These are phyloP conservation scores for Aspergillus neoniger DNA, from an alignment of 2,329 filamentous ascomycete species.

Conservation along the genomic window DNA sequence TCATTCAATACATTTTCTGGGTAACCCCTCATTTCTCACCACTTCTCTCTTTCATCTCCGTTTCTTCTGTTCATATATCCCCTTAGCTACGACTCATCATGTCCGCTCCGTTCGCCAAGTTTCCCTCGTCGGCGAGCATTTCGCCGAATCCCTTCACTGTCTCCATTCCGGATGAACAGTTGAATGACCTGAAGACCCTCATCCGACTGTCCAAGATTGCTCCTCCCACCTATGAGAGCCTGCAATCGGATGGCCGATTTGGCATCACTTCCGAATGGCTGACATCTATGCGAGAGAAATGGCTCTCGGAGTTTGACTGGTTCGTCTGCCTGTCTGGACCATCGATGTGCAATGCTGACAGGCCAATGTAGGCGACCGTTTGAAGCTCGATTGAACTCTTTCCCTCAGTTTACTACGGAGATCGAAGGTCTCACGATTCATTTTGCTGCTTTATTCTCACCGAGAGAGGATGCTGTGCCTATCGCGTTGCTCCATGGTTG, in stretches of 20 bases:
- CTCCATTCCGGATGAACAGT: conserved; percentile 45
- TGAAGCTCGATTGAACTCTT: conserved; percentile 50
- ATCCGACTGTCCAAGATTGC: conserved; percentile 52
- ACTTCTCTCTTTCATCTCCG: neutral
- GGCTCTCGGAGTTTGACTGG: conserved; percentile 53
- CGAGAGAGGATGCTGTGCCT: conserved; percentile 50
- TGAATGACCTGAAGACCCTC: conserved; percentile 51
- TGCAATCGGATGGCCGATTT: conserved; percentile 43
- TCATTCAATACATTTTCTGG: neutral
- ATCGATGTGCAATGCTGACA: conserved; percentile 15
- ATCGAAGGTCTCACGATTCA: conserved; percentile 50
- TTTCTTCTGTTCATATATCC: neutral
- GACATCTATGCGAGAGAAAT: conserved; percentile 41
- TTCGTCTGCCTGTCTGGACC: conserved; percentile 24
- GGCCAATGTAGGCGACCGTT: conserved; percentile 30
- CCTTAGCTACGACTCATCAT: conserved; percentile 13
- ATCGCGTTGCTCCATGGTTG: conserved; percentile 47
- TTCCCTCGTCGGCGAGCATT: conserved; percentile 40
- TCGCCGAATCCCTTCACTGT: conserved; percentile 48
- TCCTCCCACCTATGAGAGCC: conserved; percentile 53
- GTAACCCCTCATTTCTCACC: neutral
- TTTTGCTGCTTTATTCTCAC: conserved; percentile 53
- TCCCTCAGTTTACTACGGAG: conserved; percentile 52
- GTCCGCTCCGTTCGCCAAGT: conserved; percentile 27
- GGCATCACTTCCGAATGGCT: conserved; percentile 55